These are phyloP conservation scores for Nannizzia gypsea DNA, from an alignment of 2,329 filamentous ascomycete genomes.

Conservation along the genomic window DNA sequence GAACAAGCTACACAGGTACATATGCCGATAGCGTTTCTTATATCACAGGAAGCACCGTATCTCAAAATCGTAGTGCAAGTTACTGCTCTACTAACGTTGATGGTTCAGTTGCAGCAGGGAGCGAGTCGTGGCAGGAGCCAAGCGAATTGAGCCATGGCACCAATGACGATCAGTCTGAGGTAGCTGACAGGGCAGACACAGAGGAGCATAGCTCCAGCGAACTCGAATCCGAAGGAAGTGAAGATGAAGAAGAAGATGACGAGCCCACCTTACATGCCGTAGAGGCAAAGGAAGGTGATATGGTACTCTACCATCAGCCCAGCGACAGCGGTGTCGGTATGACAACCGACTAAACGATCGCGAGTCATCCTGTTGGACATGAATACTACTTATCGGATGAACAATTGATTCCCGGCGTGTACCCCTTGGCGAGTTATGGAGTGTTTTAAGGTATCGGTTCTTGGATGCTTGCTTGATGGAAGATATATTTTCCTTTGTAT, in stretches of 20 bases:
- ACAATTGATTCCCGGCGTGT: conserved; percentile 14
- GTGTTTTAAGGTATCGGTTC: conserved; percentile 6
- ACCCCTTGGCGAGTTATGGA: conserved; percentile 6
- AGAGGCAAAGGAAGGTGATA: conserved; percentile 17
- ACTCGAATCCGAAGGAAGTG: not conserved
- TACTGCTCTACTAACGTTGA: conserved; percentile 28
- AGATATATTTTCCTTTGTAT: conserved; percentile 17
- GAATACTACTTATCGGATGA: conserved; percentile 12
- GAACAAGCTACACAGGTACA: conserved; percentile 33
- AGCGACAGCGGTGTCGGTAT: conserved; percentile 23
- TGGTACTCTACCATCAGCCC: conserved; percentile 15
- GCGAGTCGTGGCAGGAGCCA: conserved; percentile 17
- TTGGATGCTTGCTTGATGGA: conserved; percentile 12
- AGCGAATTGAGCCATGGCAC: conserved; percentile 8
- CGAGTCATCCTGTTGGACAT: not conserved
- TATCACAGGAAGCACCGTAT: conserved; percentile 30
- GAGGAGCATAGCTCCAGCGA: not conserved
- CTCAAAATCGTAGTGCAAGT: conserved; percentile 30
- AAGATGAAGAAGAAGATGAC: conserved; percentile 10
- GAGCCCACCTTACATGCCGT: conserved; percentile 13
- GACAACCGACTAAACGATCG: not conserved
- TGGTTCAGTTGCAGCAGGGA: conserved; percentile 21
- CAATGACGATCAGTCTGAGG: not conserved
- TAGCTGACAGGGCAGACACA: not conserved
- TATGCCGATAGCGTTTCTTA: conserved; percentile 34